Evolutionary conservation across 1,139 yeast species (phyloP).

Genomic region (Yamadazyma triangularis): DNA sequence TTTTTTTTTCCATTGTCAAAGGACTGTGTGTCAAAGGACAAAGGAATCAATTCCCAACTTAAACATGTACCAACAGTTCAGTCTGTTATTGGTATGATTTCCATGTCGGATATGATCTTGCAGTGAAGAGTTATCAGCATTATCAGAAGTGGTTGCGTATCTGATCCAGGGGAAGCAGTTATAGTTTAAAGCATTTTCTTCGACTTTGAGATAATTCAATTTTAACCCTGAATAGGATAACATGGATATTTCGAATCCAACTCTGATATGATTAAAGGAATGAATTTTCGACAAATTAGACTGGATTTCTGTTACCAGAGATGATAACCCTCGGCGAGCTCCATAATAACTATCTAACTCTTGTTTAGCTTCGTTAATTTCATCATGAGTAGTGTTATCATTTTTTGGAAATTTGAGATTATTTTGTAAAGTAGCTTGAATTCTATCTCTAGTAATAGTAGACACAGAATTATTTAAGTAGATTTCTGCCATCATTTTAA

Average conservation of each 20-base stretch:
- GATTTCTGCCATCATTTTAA: conserved; percentile 44
- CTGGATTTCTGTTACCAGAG: conserved; percentile 20
- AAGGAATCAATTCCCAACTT: conserved; percentile 24
- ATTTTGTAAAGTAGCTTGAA: conserved; percentile 8
- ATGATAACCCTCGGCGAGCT: conserved; percentile 30
- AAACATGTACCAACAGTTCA: conserved; percentile 24
- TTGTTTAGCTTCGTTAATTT: conserved; percentile 13
- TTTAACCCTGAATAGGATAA: conserved; percentile 41
- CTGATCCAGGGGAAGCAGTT: conserved; percentile 48
- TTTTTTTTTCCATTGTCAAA: neutral
- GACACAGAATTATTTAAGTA: conserved; percentile 12
- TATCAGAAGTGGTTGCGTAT: conserved; percentile 29
- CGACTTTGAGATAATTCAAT: conserved; percentile 35
- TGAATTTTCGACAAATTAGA: conserved; percentile 9
- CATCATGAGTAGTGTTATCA: conserved; percentile 3
- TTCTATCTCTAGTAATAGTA: conserved; percentile 5
- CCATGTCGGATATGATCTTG: neutral
- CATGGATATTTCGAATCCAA: conserved; percentile 38
- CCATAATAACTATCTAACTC: conserved; percentile 42
- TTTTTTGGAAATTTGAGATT: neutral
- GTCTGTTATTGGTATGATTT: conserved; percentile 1
- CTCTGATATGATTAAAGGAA: conserved; percentile 23
- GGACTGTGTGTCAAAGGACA: conserved; percentile 4
- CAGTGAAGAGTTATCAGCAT: conserved; percentile 2
- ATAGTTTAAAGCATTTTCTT: conserved; percentile 38